These are phyloP conservation scores for Fistulifera pelliculosa DNA, from an alignment of 108 stramenopile species.

Conservation along the genomic window DNA sequence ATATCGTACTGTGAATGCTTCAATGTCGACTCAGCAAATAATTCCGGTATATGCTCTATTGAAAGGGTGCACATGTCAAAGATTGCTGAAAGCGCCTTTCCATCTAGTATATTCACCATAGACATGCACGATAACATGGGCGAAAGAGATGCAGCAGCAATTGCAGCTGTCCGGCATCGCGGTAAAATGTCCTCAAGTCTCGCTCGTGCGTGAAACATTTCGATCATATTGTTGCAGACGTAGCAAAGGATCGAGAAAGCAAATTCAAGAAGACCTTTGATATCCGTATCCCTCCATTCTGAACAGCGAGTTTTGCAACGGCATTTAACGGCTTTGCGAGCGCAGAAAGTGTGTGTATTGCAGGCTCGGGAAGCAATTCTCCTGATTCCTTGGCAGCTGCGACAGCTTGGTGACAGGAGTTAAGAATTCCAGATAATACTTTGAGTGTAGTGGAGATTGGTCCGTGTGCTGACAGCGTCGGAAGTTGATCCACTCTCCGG, in stretches of 20 bases:
- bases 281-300: too few relatives aligned
- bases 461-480: neutral
- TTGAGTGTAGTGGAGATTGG: neutral
- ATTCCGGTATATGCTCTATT: conserved; percentile 50
- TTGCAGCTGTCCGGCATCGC: conserved; percentile 43
- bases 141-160: conserved; percentile 52
- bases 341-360: conserved; percentile 62
- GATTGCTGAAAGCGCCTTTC: conserved; percentile 2
- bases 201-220: conserved; percentile 1
- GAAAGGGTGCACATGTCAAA: conserved; percentile 15
- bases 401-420: neutral
- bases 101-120: conserved; percentile 3
- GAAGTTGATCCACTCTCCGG: conserved; percentile 3
- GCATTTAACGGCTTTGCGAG: conserved; percentile 60
- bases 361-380: conserved; percentile 43
- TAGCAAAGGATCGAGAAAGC: neutral
- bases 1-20: conserved; percentile 61
- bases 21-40: conserved; percentile 52
- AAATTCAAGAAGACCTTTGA: too few relatives aligned
- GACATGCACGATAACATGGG: conserved; percentile 32
- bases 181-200: conserved; percentile 32
- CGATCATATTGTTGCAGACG: neutral
- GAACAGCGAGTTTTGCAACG: conserved; percentile 12
- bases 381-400: neutral
- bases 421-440: conserved; percentile 12